These are phyloP conservation scores for Scytalidium lignicola DNA, from an alignment of 2,329 filamentous ascomycete species.

Conservation along the genomic window DNA sequence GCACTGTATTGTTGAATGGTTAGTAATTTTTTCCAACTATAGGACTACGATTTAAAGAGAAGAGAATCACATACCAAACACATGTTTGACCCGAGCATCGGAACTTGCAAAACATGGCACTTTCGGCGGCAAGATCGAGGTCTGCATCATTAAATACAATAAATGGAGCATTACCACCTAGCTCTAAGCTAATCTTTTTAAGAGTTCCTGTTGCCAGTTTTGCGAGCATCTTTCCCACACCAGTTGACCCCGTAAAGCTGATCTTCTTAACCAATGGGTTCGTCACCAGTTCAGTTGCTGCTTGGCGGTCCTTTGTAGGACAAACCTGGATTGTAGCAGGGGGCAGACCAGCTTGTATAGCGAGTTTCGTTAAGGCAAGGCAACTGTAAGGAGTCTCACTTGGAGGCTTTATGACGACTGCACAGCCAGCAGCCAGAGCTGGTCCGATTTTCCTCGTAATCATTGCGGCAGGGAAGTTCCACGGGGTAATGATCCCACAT, in stretches of 20 bases:
- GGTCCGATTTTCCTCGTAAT: slow-evolving; percentile 47
- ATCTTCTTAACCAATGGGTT: slow-evolving; percentile 6
- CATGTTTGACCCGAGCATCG: slow-evolving; percentile 90
- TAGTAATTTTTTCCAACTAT: background rate
- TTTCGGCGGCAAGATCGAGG: slow-evolving; percentile 73
- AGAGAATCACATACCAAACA: slow-evolving; percentile 43
- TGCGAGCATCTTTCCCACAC: slow-evolving; percentile 33
- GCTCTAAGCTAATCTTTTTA: slow-evolving; percentile 35
- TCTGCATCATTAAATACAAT: slow-evolving; percentile 96
- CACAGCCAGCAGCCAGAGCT: slow-evolving; percentile 53
- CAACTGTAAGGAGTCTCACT: slow-evolving; percentile 38
- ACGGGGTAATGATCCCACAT: slow-evolving; percentile 74
- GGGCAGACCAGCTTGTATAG: slow-evolving; percentile 75
- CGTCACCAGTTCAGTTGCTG: slow-evolving; percentile 3
- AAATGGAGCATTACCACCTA: slow-evolving; percentile 36
- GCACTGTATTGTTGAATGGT: slow-evolving; percentile 38
- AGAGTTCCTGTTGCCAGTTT: slow-evolving; percentile 32
- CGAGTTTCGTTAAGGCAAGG: slow-evolving; percentile 9
- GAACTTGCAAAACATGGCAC: slow-evolving; percentile 83
- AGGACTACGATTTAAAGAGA: background rate
- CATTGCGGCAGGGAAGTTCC: slow-evolving; percentile 61
- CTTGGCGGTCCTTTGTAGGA: slow-evolving; percentile 6
- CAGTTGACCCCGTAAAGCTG: slow-evolving; percentile 32
- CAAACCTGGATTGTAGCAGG: slow-evolving; percentile 57
- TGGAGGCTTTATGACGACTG: slow-evolving; percentile 51